These are phyloP conservation scores for Leishmania guyanensis DNA, from an alignment of 208 protist genomes.

Conservation along the genomic window DNA sequence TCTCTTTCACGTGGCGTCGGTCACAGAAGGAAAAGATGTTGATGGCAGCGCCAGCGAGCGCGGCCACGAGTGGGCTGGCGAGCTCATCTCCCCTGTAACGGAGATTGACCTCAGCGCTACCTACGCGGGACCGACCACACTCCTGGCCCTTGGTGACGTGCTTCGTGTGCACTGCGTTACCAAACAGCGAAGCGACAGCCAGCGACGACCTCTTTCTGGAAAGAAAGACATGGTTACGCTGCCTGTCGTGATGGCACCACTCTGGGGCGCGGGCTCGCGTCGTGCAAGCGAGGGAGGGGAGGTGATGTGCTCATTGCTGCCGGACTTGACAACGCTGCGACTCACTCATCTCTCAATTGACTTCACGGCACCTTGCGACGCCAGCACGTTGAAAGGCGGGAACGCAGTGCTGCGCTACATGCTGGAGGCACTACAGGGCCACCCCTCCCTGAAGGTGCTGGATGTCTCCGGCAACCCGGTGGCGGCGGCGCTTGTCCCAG, in stretches of 20 bases:
- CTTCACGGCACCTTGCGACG: constrained; percentile 1
- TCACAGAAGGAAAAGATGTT: not conserved
- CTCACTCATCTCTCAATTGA: constrained; percentile 20
- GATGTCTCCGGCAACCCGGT: constrained; percentile 62
- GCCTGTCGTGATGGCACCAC: constrained; percentile 15
- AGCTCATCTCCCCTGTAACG: constrained; percentile 2
- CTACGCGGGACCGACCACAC: constrained; percentile 33
- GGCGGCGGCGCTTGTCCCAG: constrained; percentile 41
- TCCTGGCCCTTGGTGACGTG: constrained; percentile 42
- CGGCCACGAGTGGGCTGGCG: not conserved
- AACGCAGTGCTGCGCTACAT: constrained; percentile 33
- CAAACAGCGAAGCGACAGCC: not conserved
- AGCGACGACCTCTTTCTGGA: not conserved
- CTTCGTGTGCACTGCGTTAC: constrained; percentile 32
- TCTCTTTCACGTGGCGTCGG: constrained; percentile 1
- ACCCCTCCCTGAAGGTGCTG: constrained; percentile 37
- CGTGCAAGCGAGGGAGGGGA: not conserved
- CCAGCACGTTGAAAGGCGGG: not conserved
- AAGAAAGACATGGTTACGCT: not conserved
- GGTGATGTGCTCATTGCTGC: constrained; percentile 28
- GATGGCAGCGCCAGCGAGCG: not conserved
- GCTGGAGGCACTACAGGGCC: constrained; percentile 39
- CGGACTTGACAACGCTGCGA: constrained; percentile 12
- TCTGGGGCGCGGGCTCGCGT: constrained; percentile 5
- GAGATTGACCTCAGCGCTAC: constrained; percentile 28